phyloP scores from a whole-genome alignment of 2,329 filamentous ascomycete genomes.

The Fusarium setosum region DNA sequence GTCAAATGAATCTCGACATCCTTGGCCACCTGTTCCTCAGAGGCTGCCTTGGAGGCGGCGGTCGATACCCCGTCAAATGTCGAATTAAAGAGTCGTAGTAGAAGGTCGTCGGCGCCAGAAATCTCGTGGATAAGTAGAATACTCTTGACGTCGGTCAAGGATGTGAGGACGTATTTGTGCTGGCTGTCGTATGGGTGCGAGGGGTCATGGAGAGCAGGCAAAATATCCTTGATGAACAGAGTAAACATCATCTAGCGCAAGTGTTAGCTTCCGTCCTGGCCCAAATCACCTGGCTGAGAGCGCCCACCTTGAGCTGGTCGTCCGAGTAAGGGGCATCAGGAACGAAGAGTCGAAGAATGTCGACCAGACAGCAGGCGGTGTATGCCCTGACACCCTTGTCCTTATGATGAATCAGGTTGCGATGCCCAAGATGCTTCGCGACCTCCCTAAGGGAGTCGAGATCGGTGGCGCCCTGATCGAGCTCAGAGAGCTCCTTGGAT shows the following conservation, averaged over 20 bases:
- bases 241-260: constrained; percentile 86
- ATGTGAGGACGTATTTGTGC: constrained; percentile 90
- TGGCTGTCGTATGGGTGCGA: constrained; percentile 92
- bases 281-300: not conserved
- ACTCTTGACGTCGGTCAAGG: constrained; percentile 92
- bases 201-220: constrained; percentile 87
- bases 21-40: constrained; percentile 87
- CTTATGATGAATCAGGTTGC: constrained; percentile 88
- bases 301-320: constrained; percentile 84
- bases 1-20: constrained; percentile 95
- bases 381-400: constrained; percentile 94
- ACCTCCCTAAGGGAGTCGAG: constrained; percentile 86
- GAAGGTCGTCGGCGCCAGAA: constrained; percentile 81
- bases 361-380: constrained; percentile 88
- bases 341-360: constrained; percentile 91
- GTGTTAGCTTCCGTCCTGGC: constrained; percentile 34
- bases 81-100: constrained; percentile 83
- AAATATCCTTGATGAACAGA: constrained; percentile 83
- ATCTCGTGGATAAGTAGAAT: constrained; percentile 92
- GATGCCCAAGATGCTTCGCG: constrained; percentile 84
- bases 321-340: constrained; percentile 94
- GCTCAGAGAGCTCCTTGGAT: constrained; percentile 82
- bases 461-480: constrained; percentile 89
- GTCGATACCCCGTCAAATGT: constrained; percentile 94
- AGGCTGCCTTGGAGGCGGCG: constrained; percentile 73